A percentile compares a stretch with the other conserved stretches of the same genome.
Conservation (phyloP, 2,329 filamentous ascomycete genomes). For the Diaporthe amygdali region DNA sequence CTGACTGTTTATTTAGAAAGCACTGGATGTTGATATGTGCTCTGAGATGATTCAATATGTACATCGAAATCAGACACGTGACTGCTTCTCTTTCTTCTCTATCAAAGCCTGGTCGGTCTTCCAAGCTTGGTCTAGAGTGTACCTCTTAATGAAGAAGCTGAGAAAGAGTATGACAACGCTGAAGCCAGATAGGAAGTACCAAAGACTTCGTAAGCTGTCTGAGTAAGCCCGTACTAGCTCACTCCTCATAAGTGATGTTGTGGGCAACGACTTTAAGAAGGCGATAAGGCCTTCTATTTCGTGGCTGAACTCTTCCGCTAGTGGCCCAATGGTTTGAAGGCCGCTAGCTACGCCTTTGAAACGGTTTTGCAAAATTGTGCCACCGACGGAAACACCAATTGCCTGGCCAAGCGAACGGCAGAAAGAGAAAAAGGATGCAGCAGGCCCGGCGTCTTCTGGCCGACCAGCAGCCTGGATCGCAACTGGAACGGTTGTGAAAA, state of each 20-base stretch:
- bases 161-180: not conserved
- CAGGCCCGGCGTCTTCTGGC: conserved; percentile 24
- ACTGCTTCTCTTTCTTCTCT: not conserved
- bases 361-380: conserved; percentile 20
- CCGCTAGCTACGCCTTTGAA: not conserved
- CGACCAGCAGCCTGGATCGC: conserved; percentile 28
- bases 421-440: conserved; percentile 19
- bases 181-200: not conserved
- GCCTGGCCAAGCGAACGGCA: conserved; percentile 26
- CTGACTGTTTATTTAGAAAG: not conserved
- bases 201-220: not conserved
- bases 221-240: not conserved
- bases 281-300: not conserved
- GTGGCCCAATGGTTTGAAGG: not conserved
- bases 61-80: not conserved
- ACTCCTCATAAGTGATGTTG: not conserved
- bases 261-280: not conserved
- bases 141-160: conserved; percentile 7
- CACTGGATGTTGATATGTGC: not conserved
- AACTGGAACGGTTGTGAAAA: conserved; percentile 28
- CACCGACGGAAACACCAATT: conserved; percentile 27
- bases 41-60: not conserved
- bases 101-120: not conserved
- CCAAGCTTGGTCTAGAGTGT: conserved; percentile 4
- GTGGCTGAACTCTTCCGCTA: not conserved